phyloP scores from a whole-genome alignment of 768 basidiomycete species.

The Hypsizygus marmoreus region DNA sequence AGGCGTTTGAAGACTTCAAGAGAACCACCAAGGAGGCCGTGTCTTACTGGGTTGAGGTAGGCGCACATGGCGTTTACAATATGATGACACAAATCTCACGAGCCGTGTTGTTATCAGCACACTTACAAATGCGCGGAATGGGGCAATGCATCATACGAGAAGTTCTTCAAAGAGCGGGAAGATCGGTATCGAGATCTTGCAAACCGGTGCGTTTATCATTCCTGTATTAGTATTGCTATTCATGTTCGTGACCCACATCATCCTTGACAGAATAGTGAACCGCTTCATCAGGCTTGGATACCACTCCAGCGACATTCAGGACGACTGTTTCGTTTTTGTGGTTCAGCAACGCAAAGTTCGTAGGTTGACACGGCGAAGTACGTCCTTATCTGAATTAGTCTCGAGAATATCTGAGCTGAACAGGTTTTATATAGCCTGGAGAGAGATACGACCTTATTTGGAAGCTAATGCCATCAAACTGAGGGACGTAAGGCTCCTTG shows the following conservation, averaged over 20 bases:
- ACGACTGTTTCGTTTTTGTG: neutral
- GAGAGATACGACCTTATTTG: neutral
- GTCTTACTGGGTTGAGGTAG: too few species aligned
- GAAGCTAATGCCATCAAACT: neutral
- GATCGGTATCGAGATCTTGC: too few species aligned
- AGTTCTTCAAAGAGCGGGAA: too few species aligned
- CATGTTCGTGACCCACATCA: too few species aligned
- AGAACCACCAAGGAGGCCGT: neutral
- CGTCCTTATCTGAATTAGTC: too few species aligned
- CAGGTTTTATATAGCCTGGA: neutral
- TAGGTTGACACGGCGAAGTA: constrained; percentile 1
- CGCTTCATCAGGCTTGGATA: neutral
- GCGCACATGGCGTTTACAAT: too few species aligned
- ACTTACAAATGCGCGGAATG: too few species aligned
- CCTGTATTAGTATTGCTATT: too few species aligned
- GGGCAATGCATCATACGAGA: too few species aligned
- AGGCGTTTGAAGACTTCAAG: neutral
- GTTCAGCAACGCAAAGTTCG: neutral
- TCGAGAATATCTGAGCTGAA: neutral
- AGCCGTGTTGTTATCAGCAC: too few species aligned
- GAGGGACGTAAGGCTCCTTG: neutral
- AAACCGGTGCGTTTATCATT: too few species aligned
- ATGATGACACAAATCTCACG: too few species aligned
- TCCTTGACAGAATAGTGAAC: neutral
- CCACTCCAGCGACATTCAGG: neutral